phyloP scores from a whole-genome alignment of 2,329 filamentous ascomycete species.

The Aspergillus luchuensis region DNA sequence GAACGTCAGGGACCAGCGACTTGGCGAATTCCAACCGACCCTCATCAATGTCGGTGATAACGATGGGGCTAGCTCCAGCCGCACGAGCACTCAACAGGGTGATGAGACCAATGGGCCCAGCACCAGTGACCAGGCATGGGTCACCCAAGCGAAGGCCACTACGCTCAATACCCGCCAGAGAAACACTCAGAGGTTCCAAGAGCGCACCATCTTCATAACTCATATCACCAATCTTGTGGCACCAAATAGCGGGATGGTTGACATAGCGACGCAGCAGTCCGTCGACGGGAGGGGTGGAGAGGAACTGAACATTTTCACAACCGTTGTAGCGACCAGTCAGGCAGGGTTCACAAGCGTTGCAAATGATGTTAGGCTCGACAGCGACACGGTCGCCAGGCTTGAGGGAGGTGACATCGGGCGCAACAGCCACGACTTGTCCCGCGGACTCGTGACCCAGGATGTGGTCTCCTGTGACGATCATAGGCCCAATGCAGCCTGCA shows the following conservation, averaged over 20 bases:
- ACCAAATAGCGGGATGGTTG: conserved; percentile 92
- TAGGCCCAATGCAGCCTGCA: conserved; percentile 89
- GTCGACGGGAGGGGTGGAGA: conserved; percentile 85
- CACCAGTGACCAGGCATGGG: conserved; percentile 84
- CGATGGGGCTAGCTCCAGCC: conserved; percentile 84
- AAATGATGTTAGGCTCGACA: conserved; percentile 92
- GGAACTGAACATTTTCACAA: conserved; percentile 81
- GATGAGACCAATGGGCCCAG: conserved; percentile 90
- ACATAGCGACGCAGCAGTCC: conserved; percentile 89
- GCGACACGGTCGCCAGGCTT: conserved; percentile 88
- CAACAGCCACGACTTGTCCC: conserved; percentile 70
- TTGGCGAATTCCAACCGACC: conserved; percentile 82
- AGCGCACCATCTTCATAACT: conserved; percentile 87
- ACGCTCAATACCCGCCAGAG: conserved; percentile 83
- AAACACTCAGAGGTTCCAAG: conserved; percentile 86
- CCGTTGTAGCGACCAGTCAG: conserved; percentile 93
- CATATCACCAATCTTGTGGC: conserved; percentile 93
- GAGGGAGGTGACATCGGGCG: conserved; percentile 72
- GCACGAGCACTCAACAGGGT: conserved; percentile 81
- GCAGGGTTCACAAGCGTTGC: conserved; percentile 86
- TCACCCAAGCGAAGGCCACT: conserved; percentile 81
- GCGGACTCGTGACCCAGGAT: conserved; percentile 94
- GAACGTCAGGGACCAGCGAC: conserved; percentile 74
- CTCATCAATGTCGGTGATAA: conserved; percentile 93
- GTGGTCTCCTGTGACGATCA: conserved; percentile 87